These are phyloP conservation scores for Aureobasidium sp. DNA, from an alignment of 2,329 filamentous ascomycete genomes.

Conservation along the genomic window DNA sequence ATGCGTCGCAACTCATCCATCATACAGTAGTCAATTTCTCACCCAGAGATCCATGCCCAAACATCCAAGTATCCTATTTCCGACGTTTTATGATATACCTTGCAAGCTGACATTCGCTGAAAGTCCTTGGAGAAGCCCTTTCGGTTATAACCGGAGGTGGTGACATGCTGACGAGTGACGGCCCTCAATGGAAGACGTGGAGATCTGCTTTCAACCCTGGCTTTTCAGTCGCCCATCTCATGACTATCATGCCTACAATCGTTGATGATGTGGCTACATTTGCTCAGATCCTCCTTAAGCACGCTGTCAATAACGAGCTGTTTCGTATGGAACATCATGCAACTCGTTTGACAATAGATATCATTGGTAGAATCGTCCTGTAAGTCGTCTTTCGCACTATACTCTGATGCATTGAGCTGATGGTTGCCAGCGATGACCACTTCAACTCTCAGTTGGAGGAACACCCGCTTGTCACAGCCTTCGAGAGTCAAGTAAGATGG, in stretches of 20 bases:
- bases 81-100: background rate
- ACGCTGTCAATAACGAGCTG: slow-evolving; percentile 29
- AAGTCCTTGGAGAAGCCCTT: slow-evolving; percentile 24
- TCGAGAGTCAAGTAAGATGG: slow-evolving; percentile 31
- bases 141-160: slow-evolving; percentile 29
- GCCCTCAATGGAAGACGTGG: slow-evolving; percentile 37
- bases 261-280: slow-evolving; percentile 30
- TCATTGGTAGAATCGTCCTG: slow-evolving; percentile 35
- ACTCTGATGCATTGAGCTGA: background rate
- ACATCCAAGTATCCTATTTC: slow-evolving; percentile 17
- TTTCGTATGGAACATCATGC: slow-evolving; percentile 35
- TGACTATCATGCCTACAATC: slow-evolving; percentile 32
- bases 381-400: slow-evolving; percentile 4
- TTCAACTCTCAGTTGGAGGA: slow-evolving; percentile 29
- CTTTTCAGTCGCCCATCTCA: slow-evolving; percentile 31
- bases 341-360: slow-evolving; percentile 34
- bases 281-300: slow-evolving; percentile 27
- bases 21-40: slow-evolving; percentile 32
- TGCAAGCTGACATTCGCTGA: background rate
- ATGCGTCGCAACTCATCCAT: slow-evolving; percentile 31
- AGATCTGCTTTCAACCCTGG: slow-evolving; percentile 37
- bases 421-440: slow-evolving; percentile 24
- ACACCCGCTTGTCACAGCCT: slow-evolving; percentile 30
- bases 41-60: slow-evolving; percentile 28
- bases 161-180: slow-evolving; percentile 32